phyloP scores from a whole-genome alignment of 1,139 yeast genomes.

The Nakaseomyces kungkrabaensis region DNA sequence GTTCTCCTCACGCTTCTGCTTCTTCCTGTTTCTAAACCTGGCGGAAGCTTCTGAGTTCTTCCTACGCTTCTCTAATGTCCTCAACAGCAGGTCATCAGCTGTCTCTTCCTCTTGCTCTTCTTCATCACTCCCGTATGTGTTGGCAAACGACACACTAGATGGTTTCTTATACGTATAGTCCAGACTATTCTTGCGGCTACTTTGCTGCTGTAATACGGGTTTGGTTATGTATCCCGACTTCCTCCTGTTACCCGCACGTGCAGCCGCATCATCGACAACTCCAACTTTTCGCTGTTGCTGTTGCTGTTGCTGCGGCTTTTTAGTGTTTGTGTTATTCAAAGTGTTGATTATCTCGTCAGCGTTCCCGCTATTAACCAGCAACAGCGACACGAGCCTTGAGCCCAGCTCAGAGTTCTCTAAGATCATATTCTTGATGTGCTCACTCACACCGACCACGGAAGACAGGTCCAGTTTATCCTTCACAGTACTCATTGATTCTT shows the following conservation, averaged over 20 bases:
- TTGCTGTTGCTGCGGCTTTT: too few species aligned
- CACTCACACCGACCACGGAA: slow-evolving; percentile 4
- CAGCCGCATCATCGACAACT: background rate
- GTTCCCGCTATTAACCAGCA: slow-evolving; percentile 24
- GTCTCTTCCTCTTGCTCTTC: background rate
- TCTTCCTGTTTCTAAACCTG: slow-evolving; percentile 25
- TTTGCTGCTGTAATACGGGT: background rate
- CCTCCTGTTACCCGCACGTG: background rate
- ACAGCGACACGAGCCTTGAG: slow-evolving; percentile 23
- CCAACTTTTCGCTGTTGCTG: slow-evolving; percentile 9
- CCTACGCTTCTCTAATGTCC: slow-evolving; percentile 14
- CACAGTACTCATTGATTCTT: background rate
- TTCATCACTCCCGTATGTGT: background rate
- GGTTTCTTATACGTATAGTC: background rate
- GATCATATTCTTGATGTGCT: slow-evolving; percentile 16
- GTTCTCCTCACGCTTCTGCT: slow-evolving; percentile 21
- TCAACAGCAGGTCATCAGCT: background rate
- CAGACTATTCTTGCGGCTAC: background rate
- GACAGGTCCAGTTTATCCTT: background rate
- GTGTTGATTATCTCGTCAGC: slow-evolving; percentile 23
- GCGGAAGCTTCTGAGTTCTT: slow-evolving; percentile 28
- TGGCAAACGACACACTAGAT: background rate
- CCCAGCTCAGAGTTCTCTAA: slow-evolving; percentile 25
- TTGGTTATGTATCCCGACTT: background rate
- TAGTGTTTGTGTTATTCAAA: slow-evolving; percentile 9